Conservation (phyloP, 2,329 filamentous ascomycete species). For the Ustulina deusta region DNA sequence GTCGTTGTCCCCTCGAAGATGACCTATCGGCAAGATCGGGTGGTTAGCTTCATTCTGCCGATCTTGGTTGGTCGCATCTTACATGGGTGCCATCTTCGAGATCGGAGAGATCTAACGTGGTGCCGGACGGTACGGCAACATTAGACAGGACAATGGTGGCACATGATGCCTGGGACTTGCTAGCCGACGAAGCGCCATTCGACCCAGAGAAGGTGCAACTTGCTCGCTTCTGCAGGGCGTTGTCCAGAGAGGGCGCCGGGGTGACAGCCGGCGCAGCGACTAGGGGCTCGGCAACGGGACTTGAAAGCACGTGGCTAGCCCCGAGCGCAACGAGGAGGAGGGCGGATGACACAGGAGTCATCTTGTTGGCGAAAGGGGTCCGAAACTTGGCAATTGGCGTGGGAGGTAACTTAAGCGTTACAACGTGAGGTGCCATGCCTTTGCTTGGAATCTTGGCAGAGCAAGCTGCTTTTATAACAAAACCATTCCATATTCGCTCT, state of each 20-base stretch:
- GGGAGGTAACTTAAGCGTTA: conserved; percentile 18
- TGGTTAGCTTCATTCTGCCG: neutral
- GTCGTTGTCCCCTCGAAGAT: conserved; percentile 75
- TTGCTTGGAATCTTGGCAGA: conserved; percentile 22
- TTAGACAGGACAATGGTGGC: conserved; percentile 64
- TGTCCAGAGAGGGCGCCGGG: conserved; percentile 23
- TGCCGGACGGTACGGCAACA: conserved; percentile 68
- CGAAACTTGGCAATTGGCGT: neutral
- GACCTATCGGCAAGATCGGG: conserved; percentile 53
- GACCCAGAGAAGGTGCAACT: conserved; percentile 68
- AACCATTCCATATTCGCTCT: neutral
- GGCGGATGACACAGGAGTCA: conserved; percentile 21
- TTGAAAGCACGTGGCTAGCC: conserved; percentile 21
- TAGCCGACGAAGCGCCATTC: conserved; percentile 54
- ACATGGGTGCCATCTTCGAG: conserved; percentile 63
- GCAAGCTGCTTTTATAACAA: conserved; percentile 20
- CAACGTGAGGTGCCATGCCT: neutral
- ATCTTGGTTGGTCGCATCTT: conserved; percentile 12
- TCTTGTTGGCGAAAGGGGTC: conserved; percentile 12
- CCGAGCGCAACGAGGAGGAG: conserved; percentile 30
- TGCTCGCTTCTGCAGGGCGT: conserved; percentile 29
- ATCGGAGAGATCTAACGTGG: conserved; percentile 68
- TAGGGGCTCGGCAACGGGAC: conserved; percentile 12
- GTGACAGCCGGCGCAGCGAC: conserved; percentile 17
- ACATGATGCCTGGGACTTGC: conserved; percentile 63